Base-by-base conservation (phyloP, 2,329 filamentous ascomycete genomes). In the Beauveria caledonica region DNA sequence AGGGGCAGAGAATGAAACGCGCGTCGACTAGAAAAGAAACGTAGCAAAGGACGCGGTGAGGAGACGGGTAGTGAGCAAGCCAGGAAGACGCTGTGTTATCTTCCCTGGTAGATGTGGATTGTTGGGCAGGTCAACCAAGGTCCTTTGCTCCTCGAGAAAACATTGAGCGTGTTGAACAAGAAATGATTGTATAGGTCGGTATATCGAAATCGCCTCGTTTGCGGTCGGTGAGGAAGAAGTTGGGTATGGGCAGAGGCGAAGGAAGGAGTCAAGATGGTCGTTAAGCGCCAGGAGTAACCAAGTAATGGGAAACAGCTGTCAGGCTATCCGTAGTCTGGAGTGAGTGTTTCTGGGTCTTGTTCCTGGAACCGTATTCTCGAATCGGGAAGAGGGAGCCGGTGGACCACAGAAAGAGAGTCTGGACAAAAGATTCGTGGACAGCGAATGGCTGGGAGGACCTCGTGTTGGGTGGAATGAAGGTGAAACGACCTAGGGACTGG, bases 181-280 rank as follows among this genome's bases (percentile, higher is more conserved):
- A 49, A 49, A 55, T 7, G 42, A 52, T 21, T 40, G 50, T 21
- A 59, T 25, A 45, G 55, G 60, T 44, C 59, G 59, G 53, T 54
- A 40, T 29, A 27, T 48, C 10, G 21, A 9, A 36, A 23, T 29
- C 49, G 27, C 49, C 25, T 42, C 40, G 40, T 39, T 45, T 60
- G 42, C 63, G 60, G 51, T 53, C 49, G 63, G 50, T 36, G 60
- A 61, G 53, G 63, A 62, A 62, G 60, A 39, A 48, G 50, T 33
- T 46, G 36, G 15, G 19, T 65, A 29, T 51, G 49, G 65, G 62
- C 58, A 67, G 68, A 68, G 42, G 52, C 25, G 39, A 44, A 60
- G 36, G 36, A 53, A 36, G 44, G 40, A 50, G 23, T 45, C 27
- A 13, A 48, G 49, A 46, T 50, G 50, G 33, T 54, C 45, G 49